These are phyloP conservation scores for Dendrobium catenatum DNA, from an alignment of 106 monocot genomes.

Conservation along the genomic window DNA sequence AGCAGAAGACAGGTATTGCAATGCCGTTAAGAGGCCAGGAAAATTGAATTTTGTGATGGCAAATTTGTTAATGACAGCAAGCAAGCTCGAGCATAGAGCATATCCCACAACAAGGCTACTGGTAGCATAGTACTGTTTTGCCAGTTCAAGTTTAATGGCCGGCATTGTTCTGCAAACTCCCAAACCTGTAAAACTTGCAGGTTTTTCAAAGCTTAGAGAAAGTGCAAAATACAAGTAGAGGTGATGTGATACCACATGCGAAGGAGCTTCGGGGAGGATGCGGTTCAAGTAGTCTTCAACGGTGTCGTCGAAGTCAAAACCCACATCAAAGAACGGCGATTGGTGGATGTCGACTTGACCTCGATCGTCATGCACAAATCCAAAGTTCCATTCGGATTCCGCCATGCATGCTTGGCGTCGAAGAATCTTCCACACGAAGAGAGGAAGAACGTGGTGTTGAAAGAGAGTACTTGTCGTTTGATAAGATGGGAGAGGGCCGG, in stretches of 20 bases:
- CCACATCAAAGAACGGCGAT: too few species aligned
- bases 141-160: conserved; percentile 20
- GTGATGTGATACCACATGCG: too few species aligned
- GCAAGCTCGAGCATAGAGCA: conserved; percentile 81
- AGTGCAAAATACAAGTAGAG: not conserved
- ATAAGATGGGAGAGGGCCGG: not conserved
- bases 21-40: conserved; percentile 65
- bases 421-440: too few species aligned
- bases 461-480: too few species aligned
- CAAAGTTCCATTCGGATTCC: too few species aligned
- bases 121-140: conserved; percentile 65
- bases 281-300: too few species aligned
- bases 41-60: conserved; percentile 84
- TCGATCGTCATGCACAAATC: too few species aligned
- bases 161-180: conserved; percentile 15
- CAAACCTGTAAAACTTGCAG: not conserved
- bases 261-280: too few species aligned
- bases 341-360: too few species aligned
- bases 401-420: too few species aligned
- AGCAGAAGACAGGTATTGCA: conserved; percentile 70
- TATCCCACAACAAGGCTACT: conserved; percentile 78
- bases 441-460: too few species aligned
- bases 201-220: not conserved
- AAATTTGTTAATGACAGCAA: conserved; percentile 85
- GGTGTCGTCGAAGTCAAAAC: too few species aligned